These are phyloP conservation scores for Fomitopsis betulina DNA, from an alignment of 1,284 basidiomycete genomes.

Conservation along the genomic window DNA sequence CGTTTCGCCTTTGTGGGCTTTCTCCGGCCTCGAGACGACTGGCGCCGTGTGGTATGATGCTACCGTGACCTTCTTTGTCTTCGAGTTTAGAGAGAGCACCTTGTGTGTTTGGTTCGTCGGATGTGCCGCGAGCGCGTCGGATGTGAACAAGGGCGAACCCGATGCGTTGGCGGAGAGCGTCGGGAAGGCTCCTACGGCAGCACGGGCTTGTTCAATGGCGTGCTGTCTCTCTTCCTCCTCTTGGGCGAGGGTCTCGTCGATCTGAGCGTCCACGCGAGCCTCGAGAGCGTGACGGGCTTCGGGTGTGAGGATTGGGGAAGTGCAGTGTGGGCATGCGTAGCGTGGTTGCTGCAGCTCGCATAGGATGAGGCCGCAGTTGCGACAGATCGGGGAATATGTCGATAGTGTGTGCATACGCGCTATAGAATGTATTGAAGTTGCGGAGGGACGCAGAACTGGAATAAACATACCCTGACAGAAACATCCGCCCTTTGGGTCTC, in stretches of 20 bases:
- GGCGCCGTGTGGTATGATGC: constrained; percentile 43
- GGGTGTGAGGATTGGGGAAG: constrained; percentile 32
- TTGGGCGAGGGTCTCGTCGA: constrained; percentile 37
- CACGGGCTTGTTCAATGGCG: constrained; percentile 41
- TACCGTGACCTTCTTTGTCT: constrained; percentile 46
- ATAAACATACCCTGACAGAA: constrained; percentile 56
- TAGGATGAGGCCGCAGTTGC: constrained; percentile 55
- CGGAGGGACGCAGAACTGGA: not conserved
- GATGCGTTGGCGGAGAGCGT: constrained; percentile 32
- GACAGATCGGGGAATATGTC: constrained; percentile 50
- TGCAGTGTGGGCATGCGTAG: constrained; percentile 55
- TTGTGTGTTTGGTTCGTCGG: constrained; percentile 42
- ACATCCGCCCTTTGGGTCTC: constrained; percentile 57
- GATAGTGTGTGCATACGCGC: constrained; percentile 57
- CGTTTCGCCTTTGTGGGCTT: constrained; percentile 21
- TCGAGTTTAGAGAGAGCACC: constrained; percentile 55
- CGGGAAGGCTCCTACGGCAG: constrained; percentile 60
- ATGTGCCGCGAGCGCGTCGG: constrained; percentile 22
- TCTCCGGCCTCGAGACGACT: constrained; percentile 29
- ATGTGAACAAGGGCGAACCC: constrained; percentile 2
- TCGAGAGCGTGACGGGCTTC: constrained; percentile 34
- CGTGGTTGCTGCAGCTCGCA: constrained; percentile 54
- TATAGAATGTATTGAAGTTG: constrained; percentile 21
- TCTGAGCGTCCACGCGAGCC: constrained; percentile 36
- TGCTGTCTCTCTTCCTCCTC: constrained; percentile 47